Conservation (phyloP, 75 land plant species). For the Picea sitchensis region DNA sequence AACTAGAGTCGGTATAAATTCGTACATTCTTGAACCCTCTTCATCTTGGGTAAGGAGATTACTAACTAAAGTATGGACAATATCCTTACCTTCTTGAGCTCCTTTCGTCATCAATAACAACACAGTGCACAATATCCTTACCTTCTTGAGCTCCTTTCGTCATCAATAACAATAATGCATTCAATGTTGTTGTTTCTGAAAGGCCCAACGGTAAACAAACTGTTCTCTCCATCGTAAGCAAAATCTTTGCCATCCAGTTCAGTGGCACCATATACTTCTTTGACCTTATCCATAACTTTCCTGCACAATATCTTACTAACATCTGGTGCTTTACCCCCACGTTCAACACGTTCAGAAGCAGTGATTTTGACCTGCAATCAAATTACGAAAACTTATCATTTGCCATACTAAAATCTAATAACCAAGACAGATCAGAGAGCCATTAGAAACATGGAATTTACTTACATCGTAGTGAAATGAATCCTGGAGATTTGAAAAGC, state of each 20-base stretch:
- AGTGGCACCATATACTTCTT: constrained; percentile 39
- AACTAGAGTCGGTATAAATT: too few species aligned
- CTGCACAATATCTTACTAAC: constrained; percentile 68
- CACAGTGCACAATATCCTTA: too few species aligned
- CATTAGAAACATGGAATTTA: not conserved
- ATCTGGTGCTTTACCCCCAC: too few species aligned
- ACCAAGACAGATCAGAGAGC: not conserved
- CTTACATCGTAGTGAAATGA: not conserved
- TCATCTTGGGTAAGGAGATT: too few species aligned
- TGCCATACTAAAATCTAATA: not conserved
- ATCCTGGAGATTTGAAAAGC: not conserved
- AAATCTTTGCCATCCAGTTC: constrained; percentile 64
- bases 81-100: too few species aligned
- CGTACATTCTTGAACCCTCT: too few species aligned
- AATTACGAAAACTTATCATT: not conserved
- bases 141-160: constrained; percentile 1
- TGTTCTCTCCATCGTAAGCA: constrained; percentile 92
- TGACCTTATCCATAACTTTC: constrained; percentile 58
- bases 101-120: too few species aligned
- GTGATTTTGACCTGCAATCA: not conserved
- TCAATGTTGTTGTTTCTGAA: constrained; percentile 57
- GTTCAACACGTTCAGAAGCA: not conserved
- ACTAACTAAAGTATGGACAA: too few species aligned
- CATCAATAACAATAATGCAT: constrained; percentile 70
- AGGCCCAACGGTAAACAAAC: constrained; percentile 64